Evolutionary conservation across 164 flowering plant species (phyloP).

Genomic region (Malania oleifera): DNA sequence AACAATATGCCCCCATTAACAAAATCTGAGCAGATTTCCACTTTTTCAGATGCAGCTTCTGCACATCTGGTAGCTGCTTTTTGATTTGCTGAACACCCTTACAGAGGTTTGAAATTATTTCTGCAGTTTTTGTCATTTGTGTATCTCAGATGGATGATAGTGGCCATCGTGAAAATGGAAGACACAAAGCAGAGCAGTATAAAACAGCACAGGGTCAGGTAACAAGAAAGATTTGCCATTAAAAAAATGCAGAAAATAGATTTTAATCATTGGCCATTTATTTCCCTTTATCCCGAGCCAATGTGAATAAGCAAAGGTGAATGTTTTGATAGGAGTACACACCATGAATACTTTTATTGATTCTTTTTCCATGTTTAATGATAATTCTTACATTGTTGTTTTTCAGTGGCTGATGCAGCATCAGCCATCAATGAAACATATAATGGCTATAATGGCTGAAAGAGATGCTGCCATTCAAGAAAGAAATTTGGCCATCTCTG

Average conservation of each 20-base stretch:
- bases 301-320: background rate
- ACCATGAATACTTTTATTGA: background rate
- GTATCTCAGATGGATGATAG: constrained; percentile 59
- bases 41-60: no score
- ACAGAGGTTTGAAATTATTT: constrained; percentile 7
- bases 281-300: background rate
- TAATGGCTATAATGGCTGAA: constrained; percentile 70
- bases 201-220: constrained; percentile 75
- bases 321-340: background rate
- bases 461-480: constrained; percentile 73
- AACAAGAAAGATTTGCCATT: constrained; percentile 13
- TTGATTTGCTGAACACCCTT: background rate
- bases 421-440: constrained; percentile 69
- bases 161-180: constrained; percentile 90
- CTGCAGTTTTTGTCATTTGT: background rate
- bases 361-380: background rate
- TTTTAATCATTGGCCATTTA: background rate
- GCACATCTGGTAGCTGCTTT: background rate
- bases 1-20: no score
- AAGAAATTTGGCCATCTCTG: constrained; percentile 57
- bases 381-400: background rate
- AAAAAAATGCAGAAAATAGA: background rate
- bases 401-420: constrained; percentile 69
- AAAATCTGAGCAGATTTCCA: no score
- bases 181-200: constrained; percentile 65